These are phyloP conservation scores for Pilobolus umbonatus DNA, from an alignment of 192 early-diverging fungal species.

Conservation along the genomic window DNA sequence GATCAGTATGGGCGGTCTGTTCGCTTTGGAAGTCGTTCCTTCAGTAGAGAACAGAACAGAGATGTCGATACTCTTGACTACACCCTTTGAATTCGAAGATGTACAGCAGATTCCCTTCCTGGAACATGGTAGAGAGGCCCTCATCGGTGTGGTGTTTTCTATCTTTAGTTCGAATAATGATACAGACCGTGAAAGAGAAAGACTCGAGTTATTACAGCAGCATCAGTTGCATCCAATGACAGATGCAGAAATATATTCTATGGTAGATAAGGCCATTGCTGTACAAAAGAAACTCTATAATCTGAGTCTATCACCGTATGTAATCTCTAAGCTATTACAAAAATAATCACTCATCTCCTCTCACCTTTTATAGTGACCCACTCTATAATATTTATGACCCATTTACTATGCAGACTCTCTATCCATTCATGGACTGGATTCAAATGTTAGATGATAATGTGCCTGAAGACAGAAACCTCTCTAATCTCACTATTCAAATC, in stretches of 20 bases:
- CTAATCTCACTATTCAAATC: not conserved
- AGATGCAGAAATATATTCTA: slow-evolving; percentile 4
- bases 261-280: slow-evolving; percentile 46
- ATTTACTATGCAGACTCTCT: too few relatives aligned
- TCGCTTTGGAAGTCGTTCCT: not conserved
- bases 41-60: not conserved
- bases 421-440: not conserved
- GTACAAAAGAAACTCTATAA: slow-evolving; percentile 38
- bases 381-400: not conserved
- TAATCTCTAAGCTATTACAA: not conserved
- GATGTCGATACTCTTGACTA: not conserved
- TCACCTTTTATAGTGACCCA: not conserved
- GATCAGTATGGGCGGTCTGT: not conserved
- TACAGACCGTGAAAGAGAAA: not conserved
- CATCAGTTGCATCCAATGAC: not conserved
- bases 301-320: not conserved
- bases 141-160: not conserved
- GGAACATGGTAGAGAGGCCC: not conserved
- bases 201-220: not conserved
- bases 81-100: not conserved
- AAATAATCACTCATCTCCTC: not conserved
- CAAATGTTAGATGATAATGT: not conserved
- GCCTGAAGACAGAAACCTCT: not conserved
- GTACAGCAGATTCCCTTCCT: not conserved
- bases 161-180: not conserved